These are phyloP conservation scores for Populus hybrid DNA, from an alignment of 441 rosid species.

Conservation along the genomic window DNA sequence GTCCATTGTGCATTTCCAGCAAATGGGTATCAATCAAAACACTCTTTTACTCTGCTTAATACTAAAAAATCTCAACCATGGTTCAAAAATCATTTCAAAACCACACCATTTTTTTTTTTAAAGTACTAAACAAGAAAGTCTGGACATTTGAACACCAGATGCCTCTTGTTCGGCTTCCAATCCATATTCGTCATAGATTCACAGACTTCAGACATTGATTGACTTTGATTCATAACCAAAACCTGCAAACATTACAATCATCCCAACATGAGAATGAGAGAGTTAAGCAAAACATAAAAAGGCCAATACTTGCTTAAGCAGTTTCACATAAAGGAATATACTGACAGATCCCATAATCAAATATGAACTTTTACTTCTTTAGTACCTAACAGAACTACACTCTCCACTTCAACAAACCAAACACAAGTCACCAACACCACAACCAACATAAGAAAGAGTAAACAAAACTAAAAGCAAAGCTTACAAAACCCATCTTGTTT, in stretches of 20 bases:
- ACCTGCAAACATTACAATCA: background rate
- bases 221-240: constrained; percentile 5
- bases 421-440: background rate
- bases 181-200: constrained; percentile 4
- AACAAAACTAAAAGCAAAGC: background rate
- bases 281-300: background rate
- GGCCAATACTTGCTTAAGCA: background rate
- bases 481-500: background rate
- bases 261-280: background rate
- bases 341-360: constrained; percentile 1
- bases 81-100: background rate
- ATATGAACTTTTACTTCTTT: background rate
- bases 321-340: background rate
- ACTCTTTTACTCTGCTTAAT: constrained; percentile 12
- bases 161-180: constrained; percentile 16
- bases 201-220: constrained; percentile 8
- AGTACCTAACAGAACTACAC: background rate
- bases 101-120: background rate
- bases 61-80: background rate
- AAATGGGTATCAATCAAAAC: constrained; percentile 9
- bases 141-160: constrained; percentile 2
- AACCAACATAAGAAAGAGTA: background rate
- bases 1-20: constrained; percentile 11
- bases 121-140: background rate
- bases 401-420: background rate